Evolutionary conservation across 805 yeast species (phyloP).

Genomic region (Cyberlindnera amylophila): DNA sequence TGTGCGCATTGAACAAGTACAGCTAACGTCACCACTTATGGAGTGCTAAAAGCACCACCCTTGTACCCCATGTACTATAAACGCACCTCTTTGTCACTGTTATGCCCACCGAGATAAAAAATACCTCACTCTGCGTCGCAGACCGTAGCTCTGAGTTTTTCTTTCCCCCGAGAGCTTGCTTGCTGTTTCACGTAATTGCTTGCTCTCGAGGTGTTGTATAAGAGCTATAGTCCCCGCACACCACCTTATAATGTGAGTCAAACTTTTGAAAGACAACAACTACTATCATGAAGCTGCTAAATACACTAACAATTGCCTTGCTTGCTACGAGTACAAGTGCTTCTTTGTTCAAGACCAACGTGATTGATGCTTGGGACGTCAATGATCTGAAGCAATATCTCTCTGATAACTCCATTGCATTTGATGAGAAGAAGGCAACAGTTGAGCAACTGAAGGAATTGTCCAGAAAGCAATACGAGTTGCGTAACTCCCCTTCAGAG

Average conservation of each 20-base stretch:
- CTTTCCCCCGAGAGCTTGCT: conserved; percentile 4
- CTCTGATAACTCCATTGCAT: conserved; percentile 28
- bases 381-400: conserved; percentile 33
- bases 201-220: conserved; percentile 2
- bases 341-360: conserved; percentile 12
- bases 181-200: conserved; percentile 8
- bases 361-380: conserved; percentile 30
- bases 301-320: conserved; percentile 14
- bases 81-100: no score
- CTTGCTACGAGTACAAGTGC: conserved; percentile 8
- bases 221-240: not conserved
- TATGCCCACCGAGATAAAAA: no score
- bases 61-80: no score
- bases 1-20: no score
- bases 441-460: conserved; percentile 26
- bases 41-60: no score
- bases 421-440: conserved; percentile 23
- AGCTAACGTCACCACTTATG: no score
- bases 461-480: conserved; percentile 25
- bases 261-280: not conserved
- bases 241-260: no score
- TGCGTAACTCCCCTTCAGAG: not conserved
- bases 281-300: conserved; percentile 12
- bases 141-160: no score
- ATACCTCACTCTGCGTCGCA: no score